phyloP scores from a whole-genome alignment of 192 early-diverging fungal genomes.

The Chytriomyces sp. region DNA sequence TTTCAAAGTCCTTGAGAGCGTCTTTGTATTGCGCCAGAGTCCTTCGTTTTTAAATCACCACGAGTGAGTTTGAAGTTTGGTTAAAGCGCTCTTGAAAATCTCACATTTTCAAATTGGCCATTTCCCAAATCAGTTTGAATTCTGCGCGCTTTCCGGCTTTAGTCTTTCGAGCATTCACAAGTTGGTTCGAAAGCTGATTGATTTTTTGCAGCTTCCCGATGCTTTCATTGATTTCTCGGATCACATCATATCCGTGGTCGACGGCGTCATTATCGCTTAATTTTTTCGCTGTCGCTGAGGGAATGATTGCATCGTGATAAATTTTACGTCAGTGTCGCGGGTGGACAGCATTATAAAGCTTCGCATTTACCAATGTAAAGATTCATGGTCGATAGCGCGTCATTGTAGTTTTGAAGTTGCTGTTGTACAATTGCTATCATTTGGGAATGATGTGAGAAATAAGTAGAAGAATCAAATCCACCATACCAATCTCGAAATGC shows the following conservation, averaged over 20 bases:
- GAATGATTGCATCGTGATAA: not conserved
- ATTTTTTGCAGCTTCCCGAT: not conserved
- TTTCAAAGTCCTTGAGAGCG: constrained; percentile 19
- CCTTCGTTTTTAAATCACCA: not conserved
- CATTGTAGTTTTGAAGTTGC: constrained; percentile 20
- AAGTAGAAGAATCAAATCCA: not conserved
- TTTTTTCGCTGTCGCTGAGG: constrained; percentile 7
- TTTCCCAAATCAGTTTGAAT: constrained; percentile 9
- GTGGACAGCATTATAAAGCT: not conserved
- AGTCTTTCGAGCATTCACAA: not conserved
- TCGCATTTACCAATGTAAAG: constrained; percentile 3
- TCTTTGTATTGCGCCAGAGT: not conserved
- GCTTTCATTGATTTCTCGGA: not conserved
- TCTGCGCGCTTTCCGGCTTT: constrained; percentile 11
- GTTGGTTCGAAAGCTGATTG: not conserved
- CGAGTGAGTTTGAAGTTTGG: not conserved
- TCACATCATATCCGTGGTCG: not conserved
- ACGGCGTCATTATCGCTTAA: not conserved
- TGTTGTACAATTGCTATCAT: not conserved
- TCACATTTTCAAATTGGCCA: constrained; percentile 19
- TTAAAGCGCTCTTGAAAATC: not conserved
- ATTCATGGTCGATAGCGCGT: not conserved
- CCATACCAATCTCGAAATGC: constrained; percentile 24
- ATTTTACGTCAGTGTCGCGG: not conserved
- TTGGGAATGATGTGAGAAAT: not conserved